Evolutionary conservation across 2,329 filamentous ascomycete genomes (phyloP), one percentile per base, ranked within the genome.

Genomic region (Pseudogymnoascus sp.): DNA sequence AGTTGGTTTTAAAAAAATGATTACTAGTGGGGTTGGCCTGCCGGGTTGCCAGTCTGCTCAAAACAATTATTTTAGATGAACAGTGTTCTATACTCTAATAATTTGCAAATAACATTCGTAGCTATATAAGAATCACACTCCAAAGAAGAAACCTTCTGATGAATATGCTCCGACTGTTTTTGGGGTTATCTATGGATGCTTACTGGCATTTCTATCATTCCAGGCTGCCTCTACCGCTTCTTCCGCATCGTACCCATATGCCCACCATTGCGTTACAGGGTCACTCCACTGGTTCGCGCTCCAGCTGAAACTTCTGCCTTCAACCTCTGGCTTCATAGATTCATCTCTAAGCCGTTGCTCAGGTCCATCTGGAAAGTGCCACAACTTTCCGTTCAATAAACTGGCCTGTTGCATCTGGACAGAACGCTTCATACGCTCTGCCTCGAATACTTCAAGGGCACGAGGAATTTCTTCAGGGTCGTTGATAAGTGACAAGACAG

Each of bases 281-380:
- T 78, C 75, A 7, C 73, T 75, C 65, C 78, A 77, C 40, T 77
- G 71, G 65, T 78, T 78, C 14, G 74, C 68, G 65, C 74, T 77
- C n/a, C 70, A 67, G 37, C 74, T 65, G 10, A 71, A 72, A 59
- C 73, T 70, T 61, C 73, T 73, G 3, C 74, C 75, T 37, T 71
- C 67, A 19, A 77, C 64, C 67, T 77, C 76, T 4, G 71, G 63
- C 53, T 66, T 66, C 76, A 77, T 78, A 6, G 4, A 70, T 75
- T 11, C 75, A 69, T 88, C 85, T 53, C 85, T 75, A 19, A 74
- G 76, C 66, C 80, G 74, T 69, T 87, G 85, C 64, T 83, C 80
- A 1, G 80, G 77, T 1, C 84, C 83, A 65, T 82, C 72, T 2
- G 68, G 67, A 75, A 83, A 75, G 63, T 83, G 81, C 78, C 78